Base-by-base conservation (phyloP, 129 eudicot genomes). In the Tanacetum coccineum region DNA sequence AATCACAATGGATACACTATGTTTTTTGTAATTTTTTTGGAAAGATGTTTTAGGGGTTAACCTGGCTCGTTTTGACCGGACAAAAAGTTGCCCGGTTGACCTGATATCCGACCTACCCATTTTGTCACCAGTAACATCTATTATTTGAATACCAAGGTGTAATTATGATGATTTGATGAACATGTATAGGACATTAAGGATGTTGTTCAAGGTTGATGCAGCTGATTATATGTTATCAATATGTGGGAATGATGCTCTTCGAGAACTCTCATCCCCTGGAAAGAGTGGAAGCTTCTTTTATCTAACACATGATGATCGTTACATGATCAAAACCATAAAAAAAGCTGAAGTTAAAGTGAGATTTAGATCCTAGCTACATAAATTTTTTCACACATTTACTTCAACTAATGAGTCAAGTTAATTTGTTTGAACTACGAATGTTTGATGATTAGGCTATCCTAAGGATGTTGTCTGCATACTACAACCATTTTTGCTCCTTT, bases 181-280 rank as follows among this genome's bases (percentile, higher is more conserved):
- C 64, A 42, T 59, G 48, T 71, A 52, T 81, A 86, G 99, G 86
- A 87, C 95, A 17, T 66, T 94, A 47, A 84, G 99, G 81, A 87
- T 87, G 87, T 61, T 94, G 61, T 94, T 94, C 87, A 89, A 94
- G 78, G 97, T 94, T 61, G 99, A 94, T 78, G 88, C 99, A 73
- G 99, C 99, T 26, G 99, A 94, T 72, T 94, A 94, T 81, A 94
- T 94, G 99, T 64, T 94, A 47, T 94, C 99, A 1, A 87, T 94
- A 15, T 94, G 99, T 70, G 99, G 99, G 40, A 77, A 84, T 13
- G 87, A 86, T 20, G 97, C 99, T 53, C 91, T 94, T 21, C 80
- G 99, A 11, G 99, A 94, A 57, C 90, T 94, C 25, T 94, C 95
- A 6, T 94, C 99, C 13, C 99, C 99, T 2, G 99, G 99, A 39